Conservation (phyloP, 768 basidiomycete species). For the Tephrocybe sp. region DNA sequence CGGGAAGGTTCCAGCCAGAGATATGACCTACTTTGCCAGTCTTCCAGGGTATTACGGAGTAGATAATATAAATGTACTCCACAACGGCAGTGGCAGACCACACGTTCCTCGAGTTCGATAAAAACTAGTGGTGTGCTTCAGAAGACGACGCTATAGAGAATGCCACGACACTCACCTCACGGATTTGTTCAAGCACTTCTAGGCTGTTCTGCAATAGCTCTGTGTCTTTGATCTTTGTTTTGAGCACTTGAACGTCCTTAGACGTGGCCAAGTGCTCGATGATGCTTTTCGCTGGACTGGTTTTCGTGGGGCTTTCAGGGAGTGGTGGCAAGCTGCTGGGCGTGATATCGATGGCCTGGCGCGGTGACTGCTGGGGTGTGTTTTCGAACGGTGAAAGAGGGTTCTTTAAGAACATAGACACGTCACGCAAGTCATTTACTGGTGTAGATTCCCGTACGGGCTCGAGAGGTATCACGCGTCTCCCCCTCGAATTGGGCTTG, state of each 20-base stretch:
- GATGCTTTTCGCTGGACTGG: conserved; percentile 40
- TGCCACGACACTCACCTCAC: conserved; percentile 29
- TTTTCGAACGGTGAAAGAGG: conserved; percentile 37
- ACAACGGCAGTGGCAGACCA: conserved; percentile 52
- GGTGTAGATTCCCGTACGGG: conserved; percentile 50
- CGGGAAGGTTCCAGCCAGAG: neutral
- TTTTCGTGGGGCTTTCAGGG: conserved; percentile 27
- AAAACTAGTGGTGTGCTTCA: conserved; percentile 36
- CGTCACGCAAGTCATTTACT: conserved; percentile 45
- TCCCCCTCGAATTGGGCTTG: conserved; percentile 13
- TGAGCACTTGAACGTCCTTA: conserved; percentile 28
- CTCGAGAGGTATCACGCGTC: conserved; percentile 33
- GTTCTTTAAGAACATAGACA: conserved; percentile 53
- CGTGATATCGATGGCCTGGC: conserved; percentile 22
- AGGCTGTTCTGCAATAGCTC: conserved; percentile 35
- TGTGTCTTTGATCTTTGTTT: conserved; percentile 31
- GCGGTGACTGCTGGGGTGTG: conserved; percentile 26
- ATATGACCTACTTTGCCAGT: conserved; percentile 35
- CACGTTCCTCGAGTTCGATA: conserved; percentile 68
- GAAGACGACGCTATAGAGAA: neutral
- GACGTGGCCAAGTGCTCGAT: conserved; percentile 33
- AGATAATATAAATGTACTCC: conserved; percentile 56
- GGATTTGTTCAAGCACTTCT: conserved; percentile 35
- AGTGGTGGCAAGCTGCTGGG: conserved; percentile 41
- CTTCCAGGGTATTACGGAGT: conserved; percentile 54